Evolutionary conservation across 1,139 yeast genomes (phyloP).

Genomic region (Geotrichum reessii): DNA sequence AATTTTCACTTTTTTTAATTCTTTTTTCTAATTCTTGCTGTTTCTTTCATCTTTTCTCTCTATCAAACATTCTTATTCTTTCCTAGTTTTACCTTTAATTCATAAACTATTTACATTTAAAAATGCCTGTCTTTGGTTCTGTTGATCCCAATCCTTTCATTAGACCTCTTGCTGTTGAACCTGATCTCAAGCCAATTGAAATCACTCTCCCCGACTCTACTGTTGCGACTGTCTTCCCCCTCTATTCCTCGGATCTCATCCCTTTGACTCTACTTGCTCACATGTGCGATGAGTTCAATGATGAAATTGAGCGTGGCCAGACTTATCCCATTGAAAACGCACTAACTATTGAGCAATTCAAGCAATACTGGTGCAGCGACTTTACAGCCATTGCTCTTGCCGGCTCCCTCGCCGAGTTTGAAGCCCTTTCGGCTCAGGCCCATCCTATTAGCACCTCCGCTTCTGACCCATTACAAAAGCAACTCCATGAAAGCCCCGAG

Average conservation of each 20-base stretch:
- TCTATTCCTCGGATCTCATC: slow-evolving; percentile 33
- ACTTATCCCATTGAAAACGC: slow-evolving; percentile 73
- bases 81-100: not conserved
- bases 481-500: slow-evolving; percentile 9
- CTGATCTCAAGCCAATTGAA: slow-evolving; percentile 13
- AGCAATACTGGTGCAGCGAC: slow-evolving; percentile 67
- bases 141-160: slow-evolving; percentile 7
- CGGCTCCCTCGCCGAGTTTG: slow-evolving; percentile 26
- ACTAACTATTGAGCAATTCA: slow-evolving; percentile 57
- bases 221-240: slow-evolving; percentile 14
- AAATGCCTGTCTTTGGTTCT: slow-evolving; percentile 15
- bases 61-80: not conserved
- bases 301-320: slow-evolving; percentile 78
- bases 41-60: not conserved
- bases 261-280: slow-evolving; percentile 68
- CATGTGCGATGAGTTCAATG: slow-evolving; percentile 74
- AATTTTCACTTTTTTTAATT: not conserved
- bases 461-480: slow-evolving; percentile 8
- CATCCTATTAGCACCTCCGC: slow-evolving; percentile 2
- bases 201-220: slow-evolving; percentile 11
- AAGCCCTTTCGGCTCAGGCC: slow-evolving; percentile 2
- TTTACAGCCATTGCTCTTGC: slow-evolving; percentile 50
- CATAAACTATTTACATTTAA: not conserved
- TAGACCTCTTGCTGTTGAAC: slow-evolving; percentile 12
- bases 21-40: not conserved